A percentile compares a stretch with the other conserved stretches of the same genome.
These are phyloP conservation scores for Cicer judaicum DNA, from an alignment of 306 rosid genomes.

Conservation along the genomic window DNA sequence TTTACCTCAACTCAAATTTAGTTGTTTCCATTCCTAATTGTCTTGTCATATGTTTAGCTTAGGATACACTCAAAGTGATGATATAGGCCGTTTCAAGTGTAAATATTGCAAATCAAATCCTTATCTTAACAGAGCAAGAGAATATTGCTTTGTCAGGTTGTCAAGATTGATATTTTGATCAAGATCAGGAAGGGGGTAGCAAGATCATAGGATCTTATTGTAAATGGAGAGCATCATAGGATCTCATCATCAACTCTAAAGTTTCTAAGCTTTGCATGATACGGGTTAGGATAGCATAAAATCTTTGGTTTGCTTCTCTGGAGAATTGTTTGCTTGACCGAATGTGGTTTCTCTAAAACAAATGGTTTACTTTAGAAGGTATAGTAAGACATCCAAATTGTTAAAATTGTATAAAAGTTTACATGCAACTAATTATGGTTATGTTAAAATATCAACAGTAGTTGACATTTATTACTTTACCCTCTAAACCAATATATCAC, in stretches of 20 bases:
- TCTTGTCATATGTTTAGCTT: neutral
- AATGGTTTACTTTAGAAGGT: slow-evolving; percentile 6
- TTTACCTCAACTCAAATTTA: neutral
- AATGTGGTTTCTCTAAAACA: neutral
- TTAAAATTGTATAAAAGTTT: neutral
- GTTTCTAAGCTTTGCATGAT: slow-evolving; percentile 23
- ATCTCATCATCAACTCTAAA: neutral
- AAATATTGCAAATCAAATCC: slow-evolving; percentile 10
- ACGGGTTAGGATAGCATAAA: neutral
- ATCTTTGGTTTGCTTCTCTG: neutral
- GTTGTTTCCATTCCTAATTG: neutral
- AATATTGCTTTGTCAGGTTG: neutral
- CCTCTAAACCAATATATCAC: neutral
- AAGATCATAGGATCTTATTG: too few species aligned
- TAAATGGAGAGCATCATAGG: too few species aligned
- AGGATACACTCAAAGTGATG: neutral
- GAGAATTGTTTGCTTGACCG: neutral
- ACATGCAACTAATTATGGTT: neutral
- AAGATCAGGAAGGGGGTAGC: too few species aligned
- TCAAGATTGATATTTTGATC: too few species aligned
- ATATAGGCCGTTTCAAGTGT: slow-evolving; percentile 1
- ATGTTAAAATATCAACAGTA: neutral
- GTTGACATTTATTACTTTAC: neutral
- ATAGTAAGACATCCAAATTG: neutral
- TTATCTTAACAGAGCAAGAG: neutral